Conservation (phyloP, 148 eudicot species). For the Nyssa sinensis region DNA sequence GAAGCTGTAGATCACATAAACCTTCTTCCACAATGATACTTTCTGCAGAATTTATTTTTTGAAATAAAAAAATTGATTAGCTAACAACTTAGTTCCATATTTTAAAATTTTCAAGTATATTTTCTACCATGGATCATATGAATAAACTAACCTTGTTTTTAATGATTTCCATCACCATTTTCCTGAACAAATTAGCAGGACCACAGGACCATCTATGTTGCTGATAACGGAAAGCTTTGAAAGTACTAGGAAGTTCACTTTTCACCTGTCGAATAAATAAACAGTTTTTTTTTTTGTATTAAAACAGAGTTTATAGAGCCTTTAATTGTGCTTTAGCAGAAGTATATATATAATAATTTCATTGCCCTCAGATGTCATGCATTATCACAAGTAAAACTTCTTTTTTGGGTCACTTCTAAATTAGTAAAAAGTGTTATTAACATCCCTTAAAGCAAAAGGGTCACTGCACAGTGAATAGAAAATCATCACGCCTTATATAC, state of each 20-base stretch:
- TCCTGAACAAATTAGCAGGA: conserved; percentile 56
- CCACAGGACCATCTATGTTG: conserved; percentile 67
- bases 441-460: too few species aligned
- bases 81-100: too few species aligned
- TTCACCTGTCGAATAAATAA: conserved; percentile 30
- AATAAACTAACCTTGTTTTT: conserved; percentile 37
- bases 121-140: background rate
- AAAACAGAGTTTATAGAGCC: too few species aligned
- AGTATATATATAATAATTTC: too few species aligned
- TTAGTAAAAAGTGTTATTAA: too few species aligned
- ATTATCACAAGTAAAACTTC: too few species aligned
- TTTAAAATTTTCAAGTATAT: background rate
- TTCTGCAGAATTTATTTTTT: conserved; percentile 44
- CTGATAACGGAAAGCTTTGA: conserved; percentile 56
- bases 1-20: conserved; percentile 93
- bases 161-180: conserved; percentile 54
- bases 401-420: too few species aligned
- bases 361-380: too few species aligned
- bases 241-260: conserved; percentile 57
- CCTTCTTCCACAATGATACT: conserved; percentile 79
- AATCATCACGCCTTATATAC: too few species aligned
- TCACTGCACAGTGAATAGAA: too few species aligned
- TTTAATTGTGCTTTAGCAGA: too few species aligned
- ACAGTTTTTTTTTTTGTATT: too few species aligned
- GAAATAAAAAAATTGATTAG: background rate